phyloP scores from a whole-genome alignment of 257 asterid species.

The Orobanche coerulescens region DNA sequence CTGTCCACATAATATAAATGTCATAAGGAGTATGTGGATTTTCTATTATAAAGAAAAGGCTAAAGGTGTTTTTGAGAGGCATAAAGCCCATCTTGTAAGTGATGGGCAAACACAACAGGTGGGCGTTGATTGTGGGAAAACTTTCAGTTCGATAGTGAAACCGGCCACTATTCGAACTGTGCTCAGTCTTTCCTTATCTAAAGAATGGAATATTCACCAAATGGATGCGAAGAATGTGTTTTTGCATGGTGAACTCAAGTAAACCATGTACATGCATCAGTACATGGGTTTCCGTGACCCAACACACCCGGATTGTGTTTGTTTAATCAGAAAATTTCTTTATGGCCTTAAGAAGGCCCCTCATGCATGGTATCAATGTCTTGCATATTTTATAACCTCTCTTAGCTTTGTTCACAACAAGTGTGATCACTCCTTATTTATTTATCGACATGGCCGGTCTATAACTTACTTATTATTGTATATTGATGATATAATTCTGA shows the following conservation, averaged over 20 bases:
- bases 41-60: not conserved
- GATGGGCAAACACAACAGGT: not conserved
- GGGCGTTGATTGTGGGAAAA: not conserved
- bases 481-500: not conserved
- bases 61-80: not conserved
- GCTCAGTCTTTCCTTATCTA: not conserved
- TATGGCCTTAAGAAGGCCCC: not conserved
- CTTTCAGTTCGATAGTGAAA: not conserved
- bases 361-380: not conserved
- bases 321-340: not conserved
- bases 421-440: not conserved
- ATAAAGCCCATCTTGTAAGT: not conserved
- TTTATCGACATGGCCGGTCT: not conserved
- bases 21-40: not conserved
- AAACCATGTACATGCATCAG: not conserved
- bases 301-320: not conserved
- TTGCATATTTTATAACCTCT: not conserved
- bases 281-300: not conserved
- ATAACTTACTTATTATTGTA: not conserved
- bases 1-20: not conserved
- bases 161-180: not conserved
- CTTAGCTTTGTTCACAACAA: not conserved
- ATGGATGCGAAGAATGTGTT: not conserved
- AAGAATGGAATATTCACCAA: not conserved
- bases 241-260: not conserved